Evolutionary conservation across 192 early-diverging fungal species (phyloP), one percentile per base, ranked within the genome.

Genomic region (Backusella westeae): DNA sequence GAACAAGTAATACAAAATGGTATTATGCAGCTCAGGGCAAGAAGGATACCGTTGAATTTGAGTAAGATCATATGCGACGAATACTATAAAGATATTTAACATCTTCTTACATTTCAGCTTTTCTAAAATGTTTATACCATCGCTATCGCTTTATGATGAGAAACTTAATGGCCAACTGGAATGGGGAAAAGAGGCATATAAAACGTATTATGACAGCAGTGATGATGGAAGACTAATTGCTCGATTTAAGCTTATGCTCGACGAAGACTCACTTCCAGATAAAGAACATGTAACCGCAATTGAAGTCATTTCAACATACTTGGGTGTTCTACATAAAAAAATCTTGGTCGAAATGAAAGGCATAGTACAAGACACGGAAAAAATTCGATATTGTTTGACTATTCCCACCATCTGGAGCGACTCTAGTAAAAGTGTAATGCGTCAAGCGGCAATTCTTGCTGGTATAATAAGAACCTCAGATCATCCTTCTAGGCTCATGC

Each of bases 391-490:
- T 56, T 88, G 87, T 74, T 81, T 88, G 8, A 86, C 87, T 23
- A 81, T 88, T 1, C 87, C 87, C 4, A 85, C 87, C 29, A 88
- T 88, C 83, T 88, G 87, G 87, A 83, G 80, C 26, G 87, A 88
- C 72, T 80, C 77, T 34, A 85, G 84, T 23, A 88, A 88, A 52
- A 81, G 84, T 0, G 77, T 81, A 14, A 88, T 83, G 79, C 83
- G 87, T 19, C 81, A 88, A 69, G 87, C 87, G 44, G 84, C 87
- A 12, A 83, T 85, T 35, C 84, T 80, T 44, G 84, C 87, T 10
- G 85, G 83, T 6, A 78, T 88, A 67, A 81, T 88, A 49, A 39
- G 49, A 21, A 83, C 77, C 21, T 21, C 73, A 1, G 87, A 88
- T 35, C 84, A 82, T 69, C 84, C 87, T 2, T 81, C 84, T 39